phyloP scores from a whole-genome alignment of 352 stramenopile genomes.

The Hyphochytrium catenoides region DNA sequence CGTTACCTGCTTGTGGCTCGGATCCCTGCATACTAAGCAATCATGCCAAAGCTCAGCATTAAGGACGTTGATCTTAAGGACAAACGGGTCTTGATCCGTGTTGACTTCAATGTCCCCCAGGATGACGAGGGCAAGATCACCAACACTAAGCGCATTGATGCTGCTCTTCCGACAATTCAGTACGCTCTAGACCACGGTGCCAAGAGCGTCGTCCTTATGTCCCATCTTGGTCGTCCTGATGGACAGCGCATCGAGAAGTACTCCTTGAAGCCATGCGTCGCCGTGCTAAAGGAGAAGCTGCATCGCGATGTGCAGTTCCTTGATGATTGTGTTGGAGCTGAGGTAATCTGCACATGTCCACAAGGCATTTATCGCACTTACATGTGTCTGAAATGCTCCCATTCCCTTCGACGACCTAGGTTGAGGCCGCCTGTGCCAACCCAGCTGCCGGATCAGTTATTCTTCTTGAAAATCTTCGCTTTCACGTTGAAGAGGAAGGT shows the following conservation, averaged over 20 bases:
- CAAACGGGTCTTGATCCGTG: constrained; percentile 95
- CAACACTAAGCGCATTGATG: constrained; percentile 97
- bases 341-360: too few species aligned
- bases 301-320: constrained; percentile 73
- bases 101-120: constrained; percentile 99
- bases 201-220: constrained; percentile 93
- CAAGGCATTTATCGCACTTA: too few species aligned
- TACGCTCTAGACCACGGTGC: constrained; percentile 90
- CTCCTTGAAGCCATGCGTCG: constrained; percentile 79
- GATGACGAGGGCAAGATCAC: constrained; percentile 81
- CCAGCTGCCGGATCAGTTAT: constrained; percentile 61
- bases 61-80: constrained; percentile 79
- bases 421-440: constrained; percentile 37
- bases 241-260: constrained; percentile 78
- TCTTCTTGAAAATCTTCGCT: constrained; percentile 97
- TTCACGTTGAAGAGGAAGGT: constrained; percentile 91
- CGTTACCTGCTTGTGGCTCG: too few species aligned
- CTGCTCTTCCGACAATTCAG: constrained; percentile 83
- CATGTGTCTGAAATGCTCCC: too few species aligned
- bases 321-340: constrained; percentile 81
- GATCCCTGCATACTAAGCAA: too few species aligned
- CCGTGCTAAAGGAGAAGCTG: constrained; percentile 71
- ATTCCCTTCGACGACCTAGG: constrained; percentile 3
- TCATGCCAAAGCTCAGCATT: constrained; percentile 62
- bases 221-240: constrained; percentile 93